Evolutionary conservation across 192 early-diverging fungal genomes (phyloP), one percentile per base, ranked within the genome.

Genomic region (Umbelopsis sp.): DNA sequence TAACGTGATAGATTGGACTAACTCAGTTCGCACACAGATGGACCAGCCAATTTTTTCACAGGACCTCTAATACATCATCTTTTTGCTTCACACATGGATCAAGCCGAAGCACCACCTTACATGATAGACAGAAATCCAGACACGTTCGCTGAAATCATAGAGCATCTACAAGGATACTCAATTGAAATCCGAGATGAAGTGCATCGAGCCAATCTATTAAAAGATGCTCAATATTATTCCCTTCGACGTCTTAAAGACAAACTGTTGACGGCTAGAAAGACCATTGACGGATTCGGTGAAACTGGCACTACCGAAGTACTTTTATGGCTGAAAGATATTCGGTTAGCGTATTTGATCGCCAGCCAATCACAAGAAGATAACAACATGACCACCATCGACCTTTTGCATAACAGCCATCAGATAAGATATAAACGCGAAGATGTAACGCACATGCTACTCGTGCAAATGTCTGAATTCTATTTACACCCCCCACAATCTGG

Each of bases 111-210:
- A 0, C 65, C 74, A 2, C 82, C 82, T 2, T 41, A 73, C 5
- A 78, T 68, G n/a, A 78, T 83, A 53, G 74, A 83, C 66, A 77
- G 86, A 49, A 79, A 81, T 13, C 86, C 86, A 0, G 84, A 88
- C 15, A 74, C 82, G 16, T 88, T 88, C 74, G 72, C 71, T 21
- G 86, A 86, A 22, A 83, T 88, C 37, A 37, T 88, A 13, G 72
- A 73, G 27, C 85, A 86, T 76, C 72, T 88, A 4, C 79, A 83
- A 58, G 86, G 86, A 16, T 88, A 88, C 30, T 81, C 84, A 8
- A 80, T 88, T n/a, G 66, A 76, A 15, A 80, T 88, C 49, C 73
- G 77, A 49, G 83, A 86, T 58, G 85, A 82, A 66, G 70, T 80
- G 12, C 86, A 88, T 46, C 79, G 86, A 44, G 75, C 70, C 46